Evolutionary conservation across 1,284 basidiomycete genomes (phyloP), one percentile per base, ranked within the genome.

Genomic region (Malassezia globosa): DNA sequence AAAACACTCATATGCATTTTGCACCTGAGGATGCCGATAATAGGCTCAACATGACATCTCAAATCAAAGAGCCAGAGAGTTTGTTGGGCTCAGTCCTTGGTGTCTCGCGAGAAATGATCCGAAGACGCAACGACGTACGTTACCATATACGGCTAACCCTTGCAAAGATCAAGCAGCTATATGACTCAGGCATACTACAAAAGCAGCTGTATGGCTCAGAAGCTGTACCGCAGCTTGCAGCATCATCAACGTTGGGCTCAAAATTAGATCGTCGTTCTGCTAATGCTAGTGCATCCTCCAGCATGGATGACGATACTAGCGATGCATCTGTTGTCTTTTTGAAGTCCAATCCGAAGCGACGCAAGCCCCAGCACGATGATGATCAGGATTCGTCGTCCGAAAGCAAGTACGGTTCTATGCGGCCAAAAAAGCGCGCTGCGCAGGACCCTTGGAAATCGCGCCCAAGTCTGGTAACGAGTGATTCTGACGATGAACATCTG

Each of bases 1-100:
- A 54, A 18, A 34, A 27, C 27, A 40, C 35, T 7, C 48, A 50
- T 34, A 44, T 16, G 7, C 45, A 44, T 27, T 47, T 44, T 21
- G 44, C 39, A 13, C 35, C 25, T 4, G 39, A 55, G 8, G 45
- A 43, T 6, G 47, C 23, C 22, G 53, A 46, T n/a, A 35, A 39
- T n/a, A 40, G 27, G 13, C 25, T 45, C 11, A 24, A 52, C 19
- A 19, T 40, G 4, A 26, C 58, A 8, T 52, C 55, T 41, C 44
- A 57, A 8, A 19, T 66, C 69, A 48, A 73, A 68, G 31, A 75
- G 73, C 54, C 52, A 38, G 76, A 84, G 77, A 87, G 85, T 63
- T 81, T 94, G 40, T 72, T 94, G 19, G 80, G 81, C 2, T 82
- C 78, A 39, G 80, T 94, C 21, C 77, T 94, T 75, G 84, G 84